phyloP scores from a whole-genome alignment of 202 grass and related monocot genomes.

The Bolboschoenoplectus hybrid region DNA sequence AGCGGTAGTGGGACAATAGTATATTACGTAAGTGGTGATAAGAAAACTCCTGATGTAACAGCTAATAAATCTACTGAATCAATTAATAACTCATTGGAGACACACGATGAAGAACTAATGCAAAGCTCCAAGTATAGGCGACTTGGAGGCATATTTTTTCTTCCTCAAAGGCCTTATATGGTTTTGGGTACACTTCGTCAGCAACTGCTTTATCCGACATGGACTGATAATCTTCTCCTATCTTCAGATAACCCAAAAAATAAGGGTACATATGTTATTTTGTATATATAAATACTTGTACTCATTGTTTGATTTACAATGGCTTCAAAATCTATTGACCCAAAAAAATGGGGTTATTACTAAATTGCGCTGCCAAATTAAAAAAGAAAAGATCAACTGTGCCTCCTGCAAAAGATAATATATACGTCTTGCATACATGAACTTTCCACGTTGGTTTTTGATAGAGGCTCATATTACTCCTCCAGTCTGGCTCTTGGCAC shows the following conservation, averaged over 20 bases:
- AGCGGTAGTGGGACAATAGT: conserved; percentile 73
- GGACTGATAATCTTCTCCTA: conserved; percentile 59
- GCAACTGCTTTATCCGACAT: conserved; percentile 95
- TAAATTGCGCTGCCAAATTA: not conserved
- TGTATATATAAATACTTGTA: not conserved
- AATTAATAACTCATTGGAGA: conserved; percentile 26
- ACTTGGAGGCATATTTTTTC: conserved; percentile 81
- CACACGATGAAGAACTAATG: conserved; percentile 50
- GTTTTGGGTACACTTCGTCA: conserved; percentile 91
- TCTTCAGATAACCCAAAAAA: conserved; percentile 49
- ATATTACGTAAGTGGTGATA: conserved; percentile 62
- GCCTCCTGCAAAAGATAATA: not conserved
- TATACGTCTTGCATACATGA: not conserved
- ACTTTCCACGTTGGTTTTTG: not conserved
- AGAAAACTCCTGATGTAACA: conserved; percentile 44
- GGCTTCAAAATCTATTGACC: not conserved
- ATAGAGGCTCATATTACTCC: not conserved
- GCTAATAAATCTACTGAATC: conserved; percentile 46
- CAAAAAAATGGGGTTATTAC: not conserved
- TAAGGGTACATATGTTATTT: conserved; percentile 50
- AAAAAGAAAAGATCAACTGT: not conserved
- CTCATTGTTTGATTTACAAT: not conserved
- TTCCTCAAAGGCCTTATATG: conserved; percentile 97
- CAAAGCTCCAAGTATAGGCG: conserved; percentile 72
- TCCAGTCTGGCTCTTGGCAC: not conserved